Percentiles rank a stretch among this genome's conserved stretches.
Conservation (phyloP, 2,329 filamentous ascomycete genomes). For the Sclerotinia subarctica region DNA sequence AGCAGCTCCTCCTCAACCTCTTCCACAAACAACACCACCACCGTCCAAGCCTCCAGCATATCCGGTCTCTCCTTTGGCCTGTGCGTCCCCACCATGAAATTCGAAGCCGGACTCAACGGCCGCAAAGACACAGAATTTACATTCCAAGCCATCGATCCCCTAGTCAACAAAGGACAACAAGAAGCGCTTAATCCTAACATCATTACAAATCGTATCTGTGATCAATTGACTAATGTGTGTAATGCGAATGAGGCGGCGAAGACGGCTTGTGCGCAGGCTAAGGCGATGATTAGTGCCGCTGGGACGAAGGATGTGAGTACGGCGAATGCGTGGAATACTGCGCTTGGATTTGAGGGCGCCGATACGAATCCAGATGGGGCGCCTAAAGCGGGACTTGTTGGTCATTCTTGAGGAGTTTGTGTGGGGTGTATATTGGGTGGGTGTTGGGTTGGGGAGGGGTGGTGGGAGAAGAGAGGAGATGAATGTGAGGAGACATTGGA, state of each 20-base stretch:
- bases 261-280: constrained; percentile 50
- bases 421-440: not conserved
- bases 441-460: not conserved
- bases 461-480: not conserved
- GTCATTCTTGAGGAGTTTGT: constrained; percentile 28
- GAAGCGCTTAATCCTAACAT: constrained; percentile 70
- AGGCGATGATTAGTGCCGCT: constrained; percentile 50
- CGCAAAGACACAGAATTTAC: constrained; percentile 58
- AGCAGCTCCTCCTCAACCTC: not conserved
- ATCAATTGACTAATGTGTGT: constrained; percentile 66
- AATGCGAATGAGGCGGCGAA: constrained; percentile 58
- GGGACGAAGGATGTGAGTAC: constrained; percentile 49
- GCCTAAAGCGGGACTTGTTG: constrained; percentile 34
- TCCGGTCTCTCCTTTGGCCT: constrained; percentile 47
- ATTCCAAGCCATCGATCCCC: constrained; percentile 63
- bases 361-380: constrained; percentile 37
- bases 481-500: not conserved
- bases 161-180: constrained; percentile 58
- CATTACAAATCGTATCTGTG: constrained; percentile 70
- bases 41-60: constrained; percentile 33
- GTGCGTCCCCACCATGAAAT: constrained; percentile 53
- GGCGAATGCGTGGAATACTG: constrained; percentile 45
- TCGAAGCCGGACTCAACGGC: constrained; percentile 51
- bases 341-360: constrained; percentile 41
- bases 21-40: constrained; percentile 23